Evolutionary conservation across 208 protist genomes (phyloP), one percentile per base, ranked within the genome.

Genomic region (Naegleria gruberi): DNA sequence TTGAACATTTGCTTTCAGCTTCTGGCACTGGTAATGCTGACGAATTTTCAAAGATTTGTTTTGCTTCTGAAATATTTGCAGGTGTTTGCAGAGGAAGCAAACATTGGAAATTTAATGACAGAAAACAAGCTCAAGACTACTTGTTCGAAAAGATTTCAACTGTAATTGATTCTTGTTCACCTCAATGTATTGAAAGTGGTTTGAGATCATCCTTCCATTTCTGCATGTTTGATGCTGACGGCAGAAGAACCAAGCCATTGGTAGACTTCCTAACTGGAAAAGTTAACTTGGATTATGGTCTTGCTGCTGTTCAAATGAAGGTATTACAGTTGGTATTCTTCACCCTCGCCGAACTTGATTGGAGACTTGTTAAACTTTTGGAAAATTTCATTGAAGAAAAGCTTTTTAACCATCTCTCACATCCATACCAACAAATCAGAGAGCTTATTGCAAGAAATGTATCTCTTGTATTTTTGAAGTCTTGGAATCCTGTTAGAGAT

Each of bases 71-170:
- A 42, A 43, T 88, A 51, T 34, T 88, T 65, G 84, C 2, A 73
- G 84, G 45, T 65, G 41, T 88, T 2, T 8, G 34, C 6, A 47
- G 84, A 65, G 84, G 45, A 65, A 43, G 4, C 7, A 88, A 88
- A 65, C 84, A 88, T 65, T 88, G 84, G 84, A 43, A 34, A 57
- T 88, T 88, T 30, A 5, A 88, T n/a, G 84, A 88, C n/a, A 47
- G 45, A 65, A 2, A 88, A 57, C 4, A 15, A 30, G 45, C 45
- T 10, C 23, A 43, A 0, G 43, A 55, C 5, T 65, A 88, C 44
- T 43, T 88, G 1, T n/a, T 65, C 17, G 4, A 8, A 41, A 4
- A 43, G n/a, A 51, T 88, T 6, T 34, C 41, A 10, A 37, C 57
- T 30, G 10, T 37, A 23, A 19, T 88, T 19, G 37, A 43, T 0